phyloP scores from a whole-genome alignment of 1,284 basidiomycete genomes.

The Cryptococcus sp. region DNA sequence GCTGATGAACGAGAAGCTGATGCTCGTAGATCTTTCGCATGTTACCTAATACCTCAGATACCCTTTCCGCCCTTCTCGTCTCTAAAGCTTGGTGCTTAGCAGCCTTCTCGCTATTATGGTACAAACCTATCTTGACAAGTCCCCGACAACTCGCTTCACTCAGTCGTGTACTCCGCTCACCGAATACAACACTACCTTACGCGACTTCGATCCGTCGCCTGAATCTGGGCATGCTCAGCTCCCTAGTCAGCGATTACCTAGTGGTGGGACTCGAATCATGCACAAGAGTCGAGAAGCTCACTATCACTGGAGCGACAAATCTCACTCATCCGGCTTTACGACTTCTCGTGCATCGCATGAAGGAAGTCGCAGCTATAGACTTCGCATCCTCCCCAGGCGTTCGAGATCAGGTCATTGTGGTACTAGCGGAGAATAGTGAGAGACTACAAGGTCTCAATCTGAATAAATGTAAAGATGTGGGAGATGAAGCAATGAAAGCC shows the following conservation, averaged over 20 bases:
- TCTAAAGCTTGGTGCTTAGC: conserved; percentile 93
- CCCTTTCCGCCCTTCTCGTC: conserved; percentile 73
- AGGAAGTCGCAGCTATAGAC: conserved; percentile 82
- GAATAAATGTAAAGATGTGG: conserved; percentile 73
- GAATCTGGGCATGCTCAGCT: conserved; percentile 74
- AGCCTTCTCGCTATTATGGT: conserved; percentile 92
- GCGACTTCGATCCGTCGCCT: conserved; percentile 82
- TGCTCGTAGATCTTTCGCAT: conserved; percentile 72
- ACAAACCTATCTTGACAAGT: conserved; percentile 71
- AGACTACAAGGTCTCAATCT: conserved; percentile 91
- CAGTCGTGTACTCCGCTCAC: conserved; percentile 21
- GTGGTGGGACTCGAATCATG: conserved; percentile 72
- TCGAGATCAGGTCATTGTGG: conserved; percentile 65
- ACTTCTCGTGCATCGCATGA: conserved; percentile 64
- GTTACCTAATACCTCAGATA: conserved; percentile 67
- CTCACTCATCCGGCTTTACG: conserved; percentile 67
- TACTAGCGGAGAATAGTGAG: conserved; percentile 65
- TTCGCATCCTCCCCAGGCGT: conserved; percentile 69
- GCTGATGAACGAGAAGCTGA: not conserved
- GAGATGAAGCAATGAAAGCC: conserved; percentile 70
- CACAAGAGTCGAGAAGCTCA: conserved; percentile 81
- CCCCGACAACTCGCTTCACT: conserved; percentile 49
- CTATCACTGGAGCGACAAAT: conserved; percentile 74
- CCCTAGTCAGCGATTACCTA: conserved; percentile 70
- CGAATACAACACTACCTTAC: conserved; percentile 76